Conservation (phyloP, 1,284 basidiomycete species). For the Cystobasidium sp. region DNA sequence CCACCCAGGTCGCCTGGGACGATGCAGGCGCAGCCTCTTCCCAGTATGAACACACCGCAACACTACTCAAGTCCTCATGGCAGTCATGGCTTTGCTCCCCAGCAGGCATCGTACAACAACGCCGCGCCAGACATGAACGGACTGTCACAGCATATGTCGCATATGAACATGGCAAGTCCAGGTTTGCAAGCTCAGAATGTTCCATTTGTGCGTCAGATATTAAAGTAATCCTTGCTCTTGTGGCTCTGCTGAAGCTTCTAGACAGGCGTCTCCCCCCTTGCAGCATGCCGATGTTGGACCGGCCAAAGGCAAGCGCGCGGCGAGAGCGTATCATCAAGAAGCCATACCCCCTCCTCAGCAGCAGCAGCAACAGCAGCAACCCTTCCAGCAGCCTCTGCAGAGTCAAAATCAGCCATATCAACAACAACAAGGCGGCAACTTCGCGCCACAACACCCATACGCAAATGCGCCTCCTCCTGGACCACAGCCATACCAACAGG, state of each 20-base stretch:
- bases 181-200: constrained; percentile 1
- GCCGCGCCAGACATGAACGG: constrained; percentile 16
- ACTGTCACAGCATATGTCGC: constrained; percentile 18
- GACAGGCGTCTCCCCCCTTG: constrained; percentile 17
- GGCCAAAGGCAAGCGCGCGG: constrained; percentile 41
- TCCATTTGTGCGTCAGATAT: constrained; percentile 1
- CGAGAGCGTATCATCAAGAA: constrained; percentile 47
- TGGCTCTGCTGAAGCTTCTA: background rate
- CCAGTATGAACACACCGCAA: constrained; percentile 3
- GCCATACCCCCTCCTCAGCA: constrained; percentile 14
- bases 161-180: constrained; percentile 17
- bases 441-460: constrained; percentile 37
- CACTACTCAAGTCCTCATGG: background rate
- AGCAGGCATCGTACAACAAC: constrained; percentile 24
- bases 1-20: constrained; percentile 9
- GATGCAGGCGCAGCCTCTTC: constrained; percentile 15
- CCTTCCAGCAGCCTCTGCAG: constrained; percentile 45
- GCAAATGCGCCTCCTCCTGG: constrained; percentile 41
- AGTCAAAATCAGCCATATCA: constrained; percentile 48
- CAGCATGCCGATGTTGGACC: constrained; percentile 25
- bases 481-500: constrained; percentile 48
- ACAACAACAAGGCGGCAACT: constrained; percentile 44
- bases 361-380: constrained; percentile 43
- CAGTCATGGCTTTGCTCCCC: background rate
- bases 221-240: background rate